These are phyloP conservation scores for Phytophthora litchii DNA, from an alignment of 352 stramenopile species.

Conservation along the genomic window DNA sequence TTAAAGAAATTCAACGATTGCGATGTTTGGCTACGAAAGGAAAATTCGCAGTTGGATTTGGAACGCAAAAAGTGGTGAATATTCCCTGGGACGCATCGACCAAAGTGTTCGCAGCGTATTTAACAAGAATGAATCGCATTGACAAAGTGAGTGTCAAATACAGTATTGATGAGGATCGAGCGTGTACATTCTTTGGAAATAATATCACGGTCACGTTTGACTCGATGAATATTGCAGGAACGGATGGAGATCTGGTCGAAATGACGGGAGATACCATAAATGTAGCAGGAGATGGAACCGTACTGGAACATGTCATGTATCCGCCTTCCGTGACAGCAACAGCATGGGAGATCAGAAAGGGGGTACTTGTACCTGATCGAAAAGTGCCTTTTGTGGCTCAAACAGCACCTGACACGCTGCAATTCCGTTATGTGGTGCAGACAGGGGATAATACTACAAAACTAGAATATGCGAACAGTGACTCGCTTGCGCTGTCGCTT, in stretches of 20 bases:
- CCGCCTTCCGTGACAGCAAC: constrained; percentile 41
- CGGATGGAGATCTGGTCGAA: constrained; percentile 68
- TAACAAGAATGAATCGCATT: constrained; percentile 71
- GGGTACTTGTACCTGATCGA: constrained; percentile 44
- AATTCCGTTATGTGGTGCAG: constrained; percentile 71
- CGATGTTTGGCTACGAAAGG: constrained; percentile 62
- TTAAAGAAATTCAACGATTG: constrained; percentile 68
- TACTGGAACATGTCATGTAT: constrained; percentile 51
- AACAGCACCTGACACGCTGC: constrained; percentile 42
- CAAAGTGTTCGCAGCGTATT: constrained; percentile 49
- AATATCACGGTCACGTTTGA: constrained; percentile 84
- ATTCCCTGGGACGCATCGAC: constrained; percentile 66
- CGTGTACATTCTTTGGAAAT: constrained; percentile 83
- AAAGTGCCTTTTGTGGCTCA: constrained; percentile 41
- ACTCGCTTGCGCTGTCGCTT: constrained; percentile 57
- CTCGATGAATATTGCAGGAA: constrained; percentile 68
- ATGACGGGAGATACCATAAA: constrained; percentile 65
- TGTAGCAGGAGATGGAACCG: constrained; percentile 39
- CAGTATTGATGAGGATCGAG: constrained; percentile 56
- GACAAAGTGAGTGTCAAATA: constrained; percentile 64
- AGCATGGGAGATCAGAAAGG: constrained; percentile 78
- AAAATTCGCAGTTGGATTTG: constrained; percentile 71
- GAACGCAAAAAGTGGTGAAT: constrained; percentile 56
- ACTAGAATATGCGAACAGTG: constrained; percentile 76
- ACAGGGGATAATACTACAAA: constrained; percentile 56